Conservation (phyloP, 306 rosid species). For the Cucurbita pepo region DNA sequence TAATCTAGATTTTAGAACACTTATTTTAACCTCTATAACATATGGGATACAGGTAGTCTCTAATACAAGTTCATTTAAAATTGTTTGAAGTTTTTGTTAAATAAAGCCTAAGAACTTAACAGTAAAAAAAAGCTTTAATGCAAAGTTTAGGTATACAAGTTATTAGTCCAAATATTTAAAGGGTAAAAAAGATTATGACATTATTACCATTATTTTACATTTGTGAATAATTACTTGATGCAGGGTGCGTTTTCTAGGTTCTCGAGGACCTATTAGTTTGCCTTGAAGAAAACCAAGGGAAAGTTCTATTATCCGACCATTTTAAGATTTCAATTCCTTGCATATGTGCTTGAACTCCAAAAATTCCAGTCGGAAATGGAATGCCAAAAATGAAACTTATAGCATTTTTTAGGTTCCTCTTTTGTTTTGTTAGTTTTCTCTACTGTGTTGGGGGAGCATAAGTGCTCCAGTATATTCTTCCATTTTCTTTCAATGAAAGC, state of each 20-base stretch:
- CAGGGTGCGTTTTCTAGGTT: constrained; percentile 59
- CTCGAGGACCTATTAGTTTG: constrained; percentile 41
- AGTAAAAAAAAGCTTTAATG: too few species aligned
- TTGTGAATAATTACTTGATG: constrained; percentile 9
- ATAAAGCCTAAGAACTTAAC: neutral
- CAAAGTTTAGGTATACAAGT: neutral
- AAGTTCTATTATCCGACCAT: neutral
- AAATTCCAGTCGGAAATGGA: neutral
- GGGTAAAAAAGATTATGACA: neutral
- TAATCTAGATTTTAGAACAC: neutral
- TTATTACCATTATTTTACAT: neutral
- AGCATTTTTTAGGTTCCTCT: neutral
- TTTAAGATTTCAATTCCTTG: neutral
- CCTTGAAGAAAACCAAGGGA: neutral
- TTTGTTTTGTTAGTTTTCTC: too few species aligned
- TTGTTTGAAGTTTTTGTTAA: neutral
- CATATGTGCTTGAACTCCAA: neutral
- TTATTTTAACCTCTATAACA: neutral
- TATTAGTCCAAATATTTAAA: neutral
- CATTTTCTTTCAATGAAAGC: too few species aligned
- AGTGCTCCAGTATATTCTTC: too few species aligned
- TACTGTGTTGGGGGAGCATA: too few species aligned
- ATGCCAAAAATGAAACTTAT: neutral
- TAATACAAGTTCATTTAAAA: neutral
- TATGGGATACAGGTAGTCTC: neutral